Evolutionary conservation across 2,329 filamentous ascomycete genomes (phyloP), one percentile per base, ranked within the genome.

Genomic region (Aspergillus sclerotialis): DNA sequence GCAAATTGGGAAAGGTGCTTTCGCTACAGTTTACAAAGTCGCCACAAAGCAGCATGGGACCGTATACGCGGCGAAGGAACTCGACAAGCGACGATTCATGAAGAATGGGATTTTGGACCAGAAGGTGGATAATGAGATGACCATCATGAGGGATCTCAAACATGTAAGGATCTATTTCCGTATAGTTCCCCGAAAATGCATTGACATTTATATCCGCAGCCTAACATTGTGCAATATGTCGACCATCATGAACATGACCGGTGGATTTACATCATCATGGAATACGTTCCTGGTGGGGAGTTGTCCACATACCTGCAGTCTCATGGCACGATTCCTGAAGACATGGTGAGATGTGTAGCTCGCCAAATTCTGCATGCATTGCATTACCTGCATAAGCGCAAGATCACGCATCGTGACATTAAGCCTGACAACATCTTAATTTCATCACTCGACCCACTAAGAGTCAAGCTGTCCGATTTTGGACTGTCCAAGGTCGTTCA

Each of bases 401-500:
- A 83, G 53, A 95, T 98, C 49, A 96, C 90, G 0, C 92, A 98
- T 63, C 83, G 92, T n/a, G 92, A 98, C 60, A 88, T 98, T 54
- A 98, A 98, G 57, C 92, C 92, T 0, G 92, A 98, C 68, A 98
- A 98, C 53, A 95, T 98, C 40, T 71, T 98, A 26, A 84, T 96
- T 46, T 72, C 80, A 8, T 81, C 78, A 1, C 58, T 77, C 7
- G 69, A 81, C 5, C 88, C 89, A 0, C 76, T 94, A 31, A 70
- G 76, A 10, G 82, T 96, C 49, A 96, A 98, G 61, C 70, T 98
- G 10, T 94, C 92, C 0, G 92, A 98, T 56, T 98, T 98, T 65
- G 92, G 92, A 3, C 67, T 98, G 4, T 96, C 92, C 2, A 98
- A 98, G 58, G 89, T 93, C 59, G 81, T 94, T 29, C 83, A 88